Conservation (phyloP, 179 eudicot genomes). For the Silene coronaria region DNA sequence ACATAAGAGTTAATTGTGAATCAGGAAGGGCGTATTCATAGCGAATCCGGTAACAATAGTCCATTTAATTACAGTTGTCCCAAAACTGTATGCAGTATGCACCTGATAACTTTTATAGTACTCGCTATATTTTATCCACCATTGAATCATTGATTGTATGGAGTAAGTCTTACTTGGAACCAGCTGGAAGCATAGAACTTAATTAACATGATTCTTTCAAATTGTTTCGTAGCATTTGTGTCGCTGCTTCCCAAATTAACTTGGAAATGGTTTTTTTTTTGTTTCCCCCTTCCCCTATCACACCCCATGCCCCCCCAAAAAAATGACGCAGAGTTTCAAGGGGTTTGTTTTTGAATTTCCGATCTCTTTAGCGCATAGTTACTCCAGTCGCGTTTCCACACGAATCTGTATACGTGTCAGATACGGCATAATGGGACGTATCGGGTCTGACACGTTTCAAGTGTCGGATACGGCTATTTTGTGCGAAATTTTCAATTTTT, state of each 20-base stretch:
- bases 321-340: not conserved
- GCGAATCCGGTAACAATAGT: no score
- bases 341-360: not conserved
- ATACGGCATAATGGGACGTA: no score
- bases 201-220: not conserved
- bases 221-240: not conserved
- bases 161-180: constrained; percentile 5
- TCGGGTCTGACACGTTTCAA: no score
- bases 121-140: not conserved
- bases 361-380: no score
- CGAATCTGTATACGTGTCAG: no score
- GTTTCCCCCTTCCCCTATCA: not conserved
- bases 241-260: not conserved
- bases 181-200: not conserved
- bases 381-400: no score
- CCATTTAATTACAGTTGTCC: not conserved
- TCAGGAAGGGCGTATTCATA: no score
- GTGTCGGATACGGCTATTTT: no score
- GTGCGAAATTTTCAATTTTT: no score
- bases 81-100: not conserved
- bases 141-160: not conserved
- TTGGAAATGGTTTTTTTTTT: not conserved
- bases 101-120: not conserved
- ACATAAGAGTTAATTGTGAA: no score
- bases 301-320: not conserved